Base-by-base conservation (phyloP, 495 filamentous ascomycete species). In the Aspergillus ellipticus region DNA sequence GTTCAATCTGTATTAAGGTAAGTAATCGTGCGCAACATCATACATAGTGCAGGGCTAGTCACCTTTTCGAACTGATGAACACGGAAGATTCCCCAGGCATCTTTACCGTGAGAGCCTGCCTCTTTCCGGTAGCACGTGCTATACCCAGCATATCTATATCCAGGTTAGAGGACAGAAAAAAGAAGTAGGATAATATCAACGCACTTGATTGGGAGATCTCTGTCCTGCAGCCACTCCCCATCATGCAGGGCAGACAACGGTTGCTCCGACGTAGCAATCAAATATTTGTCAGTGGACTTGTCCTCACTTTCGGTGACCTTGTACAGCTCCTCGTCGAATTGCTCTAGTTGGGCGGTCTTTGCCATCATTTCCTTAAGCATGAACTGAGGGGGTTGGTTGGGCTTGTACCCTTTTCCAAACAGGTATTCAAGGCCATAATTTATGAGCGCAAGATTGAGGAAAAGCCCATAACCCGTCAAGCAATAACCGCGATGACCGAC, bases 61-160 rank as follows among this genome's bases (percentile, higher is more conserved):
- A 85, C 84, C 85, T 98, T 98, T 72, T 97, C 94, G 65, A 98
- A 98, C 66, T 98, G 93, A 73, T 98, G 94, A 39, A 97, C 92
- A 63, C 94, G 86, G 80, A 97, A 98, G 59, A 97, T 90, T 51
- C 94, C 94, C 94, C 94, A 98, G 5, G 95, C 93, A 65, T 98
- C 94, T 72, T 89, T 90, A 33, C 94, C 94, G 65, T 96, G 92
- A 17, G 82, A 72, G 45, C 94, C 94, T 31, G 94, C 94, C 69
- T 98, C 94, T 77, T 95, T 92, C 42, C 94, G 83, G 72, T 96
- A 98, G 67, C 91, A 96, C 17, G 94, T 96, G 60, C 85, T 90
- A 77, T 90, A 96, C 7, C 94, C 94, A 5, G 92, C 94, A 68
- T 97, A 93, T 52, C 78, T 84, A 53, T 17, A 9, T 22, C 24